Conservation (phyloP, 305 asterid genomes). For the Fraxinus xanthoxyloides region DNA sequence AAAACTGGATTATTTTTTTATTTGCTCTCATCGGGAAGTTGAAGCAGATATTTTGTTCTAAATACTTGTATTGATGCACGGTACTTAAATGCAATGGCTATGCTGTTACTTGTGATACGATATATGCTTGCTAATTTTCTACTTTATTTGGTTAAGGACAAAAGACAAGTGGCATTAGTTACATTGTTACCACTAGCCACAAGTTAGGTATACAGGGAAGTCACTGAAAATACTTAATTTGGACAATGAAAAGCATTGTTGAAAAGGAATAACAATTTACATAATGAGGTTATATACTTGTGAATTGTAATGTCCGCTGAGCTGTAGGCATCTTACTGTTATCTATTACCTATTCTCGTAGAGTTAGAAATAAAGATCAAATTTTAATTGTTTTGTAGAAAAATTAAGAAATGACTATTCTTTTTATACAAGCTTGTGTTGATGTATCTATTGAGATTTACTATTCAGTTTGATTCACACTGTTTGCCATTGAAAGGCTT, state of each 20-base stretch:
- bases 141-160: background rate
- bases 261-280: background rate
- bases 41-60: background rate
- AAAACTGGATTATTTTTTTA: background rate
- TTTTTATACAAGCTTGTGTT: background rate
- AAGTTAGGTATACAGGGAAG: background rate
- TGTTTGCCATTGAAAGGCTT: background rate
- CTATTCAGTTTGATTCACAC: background rate
- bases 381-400: background rate
- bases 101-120: background rate
- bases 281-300: background rate
- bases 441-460: background rate
- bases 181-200: background rate
- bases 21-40: background rate
- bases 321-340: background rate
- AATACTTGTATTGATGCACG: background rate
- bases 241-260: background rate
- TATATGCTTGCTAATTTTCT: background rate
- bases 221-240: background rate
- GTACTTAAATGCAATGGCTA: background rate
- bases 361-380: background rate
- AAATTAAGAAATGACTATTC: background rate
- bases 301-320: background rate
- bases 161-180: background rate
- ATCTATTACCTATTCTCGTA: background rate